Conservation (phyloP, 2,329 filamentous ascomycete species). For the Amesomyces nigricolor region DNA sequence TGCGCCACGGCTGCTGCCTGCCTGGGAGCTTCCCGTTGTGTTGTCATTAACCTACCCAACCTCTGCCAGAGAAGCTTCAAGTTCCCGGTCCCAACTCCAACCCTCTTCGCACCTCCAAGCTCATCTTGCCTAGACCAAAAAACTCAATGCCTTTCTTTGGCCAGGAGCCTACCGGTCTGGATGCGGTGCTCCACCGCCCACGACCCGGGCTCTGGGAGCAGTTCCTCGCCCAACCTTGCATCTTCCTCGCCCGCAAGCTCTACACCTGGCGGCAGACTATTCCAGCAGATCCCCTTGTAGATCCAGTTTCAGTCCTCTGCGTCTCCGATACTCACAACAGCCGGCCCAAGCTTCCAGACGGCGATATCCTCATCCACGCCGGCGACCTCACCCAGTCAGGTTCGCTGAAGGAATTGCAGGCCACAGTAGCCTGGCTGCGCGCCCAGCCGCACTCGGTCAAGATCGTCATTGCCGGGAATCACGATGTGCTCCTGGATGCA, state of each 20-base stretch:
- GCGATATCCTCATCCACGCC: conserved; percentile 39
- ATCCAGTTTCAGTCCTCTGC: conserved; percentile 29
- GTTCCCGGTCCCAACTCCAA: too few relatives aligned
- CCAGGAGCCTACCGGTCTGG: background rate
- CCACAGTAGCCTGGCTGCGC: conserved; percentile 31
- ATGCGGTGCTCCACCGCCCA: conserved; percentile 11
- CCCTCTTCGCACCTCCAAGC: too few relatives aligned
- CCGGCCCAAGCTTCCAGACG: conserved; percentile 31
- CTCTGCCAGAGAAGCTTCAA: too few relatives aligned
- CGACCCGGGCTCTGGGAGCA: conserved; percentile 11
- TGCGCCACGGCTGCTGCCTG: too few relatives aligned
- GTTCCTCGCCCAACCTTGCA: conserved; percentile 11
- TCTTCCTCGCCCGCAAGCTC: conserved; percentile 17
- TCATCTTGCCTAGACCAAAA: background rate
- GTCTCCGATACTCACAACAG: conserved; percentile 40
- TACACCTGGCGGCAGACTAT: conserved; percentile 11
- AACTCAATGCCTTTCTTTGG: conserved; percentile 4
- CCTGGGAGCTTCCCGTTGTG: too few relatives aligned
- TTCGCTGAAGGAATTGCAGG: conserved; percentile 34
- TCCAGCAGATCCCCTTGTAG: background rate
- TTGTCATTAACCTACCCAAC: too few relatives aligned
- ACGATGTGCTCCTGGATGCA: conserved; percentile 18
- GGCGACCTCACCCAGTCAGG: conserved; percentile 38
- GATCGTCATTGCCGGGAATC: conserved; percentile 31
- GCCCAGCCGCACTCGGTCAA: conserved; percentile 33